A percentile compares a stretch with the other conserved stretches of the same genome.
phyloP scores from a whole-genome alignment of 768 basidiomycete species.

The Chlorophyllum brunneum region DNA sequence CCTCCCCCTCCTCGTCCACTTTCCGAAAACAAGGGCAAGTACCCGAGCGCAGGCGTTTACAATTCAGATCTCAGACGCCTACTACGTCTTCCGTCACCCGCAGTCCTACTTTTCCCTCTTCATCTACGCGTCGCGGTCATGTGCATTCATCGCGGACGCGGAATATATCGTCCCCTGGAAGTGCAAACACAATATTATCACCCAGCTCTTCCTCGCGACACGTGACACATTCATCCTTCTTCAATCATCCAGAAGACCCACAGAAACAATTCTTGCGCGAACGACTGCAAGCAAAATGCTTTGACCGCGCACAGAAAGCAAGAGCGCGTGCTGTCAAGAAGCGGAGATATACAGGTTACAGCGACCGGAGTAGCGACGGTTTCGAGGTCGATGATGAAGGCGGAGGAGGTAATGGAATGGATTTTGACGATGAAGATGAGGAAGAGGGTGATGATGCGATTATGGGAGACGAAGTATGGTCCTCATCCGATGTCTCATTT shows the following conservation, averaged over 20 bases:
- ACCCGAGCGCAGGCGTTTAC: not conserved
- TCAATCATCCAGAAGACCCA: slow-evolving; percentile 33
- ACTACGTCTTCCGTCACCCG: not conserved
- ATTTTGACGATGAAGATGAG: slow-evolving; percentile 40
- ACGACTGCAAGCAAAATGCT: slow-evolving; percentile 56
- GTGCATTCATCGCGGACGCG: slow-evolving; percentile 2
- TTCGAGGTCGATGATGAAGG: slow-evolving; percentile 37
- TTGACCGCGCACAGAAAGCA: slow-evolving; percentile 57
- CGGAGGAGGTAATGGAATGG: slow-evolving; percentile 32
- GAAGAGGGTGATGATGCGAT: slow-evolving; percentile 57
- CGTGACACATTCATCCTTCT: slow-evolving; percentile 5
- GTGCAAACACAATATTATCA: slow-evolving; percentile 17
- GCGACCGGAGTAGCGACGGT: slow-evolving; percentile 47
- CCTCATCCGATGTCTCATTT: slow-evolving; percentile 16
- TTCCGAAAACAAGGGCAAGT: slow-evolving; percentile 27
- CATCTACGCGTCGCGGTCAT: slow-evolving; percentile 15
- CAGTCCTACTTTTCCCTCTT: slow-evolving; percentile 20
- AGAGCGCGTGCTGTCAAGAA: slow-evolving; percentile 45
- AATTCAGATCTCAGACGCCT: slow-evolving; percentile 5
- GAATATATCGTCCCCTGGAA: slow-evolving; percentile 13
- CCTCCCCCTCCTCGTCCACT: slow-evolving; percentile 42
- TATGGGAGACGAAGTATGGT: slow-evolving; percentile 64
- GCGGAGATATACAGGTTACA: slow-evolving; percentile 25
- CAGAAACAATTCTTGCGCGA: slow-evolving; percentile 56
- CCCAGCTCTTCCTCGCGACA: slow-evolving; percentile 1